These are phyloP conservation scores for Coemansia sp. DNA, from an alignment of 192 early-diverging fungal species.

Conservation along the genomic window DNA sequence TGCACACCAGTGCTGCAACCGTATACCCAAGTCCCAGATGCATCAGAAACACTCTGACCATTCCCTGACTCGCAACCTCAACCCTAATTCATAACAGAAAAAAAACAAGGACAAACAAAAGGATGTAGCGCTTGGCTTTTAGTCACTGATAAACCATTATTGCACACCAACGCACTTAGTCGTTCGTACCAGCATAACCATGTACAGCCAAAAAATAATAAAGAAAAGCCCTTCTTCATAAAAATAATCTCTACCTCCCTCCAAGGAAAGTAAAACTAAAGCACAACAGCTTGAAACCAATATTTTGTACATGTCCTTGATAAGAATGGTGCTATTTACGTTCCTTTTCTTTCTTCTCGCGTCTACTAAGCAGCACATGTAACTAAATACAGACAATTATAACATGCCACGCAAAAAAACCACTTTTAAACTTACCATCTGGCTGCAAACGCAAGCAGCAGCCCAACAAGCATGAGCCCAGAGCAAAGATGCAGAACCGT, in stretches of 20 bases:
- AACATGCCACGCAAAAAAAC: neutral
- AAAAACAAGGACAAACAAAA: neutral
- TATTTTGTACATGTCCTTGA: neutral
- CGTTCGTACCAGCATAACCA: neutral
- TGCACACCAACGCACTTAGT: neutral
- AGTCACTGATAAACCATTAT: neutral
- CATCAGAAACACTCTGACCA: constrained; percentile 29
- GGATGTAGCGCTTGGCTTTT: no score
- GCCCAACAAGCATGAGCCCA: constrained; percentile 26
- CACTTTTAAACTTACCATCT: constrained; percentile 23
- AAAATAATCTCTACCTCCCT: no score
- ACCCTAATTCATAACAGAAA: constrained; percentile 19
- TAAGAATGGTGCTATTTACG: no score
- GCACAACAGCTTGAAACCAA: neutral
- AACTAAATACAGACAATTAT: no score
- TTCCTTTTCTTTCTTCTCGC: no score
- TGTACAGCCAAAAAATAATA: neutral
- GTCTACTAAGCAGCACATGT: no score
- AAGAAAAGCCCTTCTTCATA: neutral
- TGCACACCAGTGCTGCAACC: constrained; percentile 23
- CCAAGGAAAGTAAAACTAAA: no score
- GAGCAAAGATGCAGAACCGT: constrained; percentile 38
- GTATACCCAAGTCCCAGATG: constrained; percentile 38
- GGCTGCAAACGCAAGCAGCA: constrained; percentile 32
- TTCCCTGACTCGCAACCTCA: constrained; percentile 19